Percentiles rank a stretch among this genome's conserved stretches.
Conservation (phyloP, 2,329 filamentous ascomycete species). For the Monascus ruber region DNA sequence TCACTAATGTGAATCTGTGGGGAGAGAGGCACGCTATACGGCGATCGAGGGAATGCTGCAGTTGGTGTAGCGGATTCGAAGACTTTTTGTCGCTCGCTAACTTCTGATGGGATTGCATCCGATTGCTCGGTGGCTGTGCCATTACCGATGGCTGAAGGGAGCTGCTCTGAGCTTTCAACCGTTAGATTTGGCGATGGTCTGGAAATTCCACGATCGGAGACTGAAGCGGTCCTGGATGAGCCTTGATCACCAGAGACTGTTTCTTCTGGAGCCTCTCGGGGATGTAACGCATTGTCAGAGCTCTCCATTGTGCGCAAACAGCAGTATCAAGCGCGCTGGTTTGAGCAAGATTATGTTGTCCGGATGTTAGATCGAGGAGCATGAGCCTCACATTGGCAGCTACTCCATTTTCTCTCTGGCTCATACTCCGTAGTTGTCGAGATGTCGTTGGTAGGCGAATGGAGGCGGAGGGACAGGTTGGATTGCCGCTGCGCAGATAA, state of each 20-base stretch:
- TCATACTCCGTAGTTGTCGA: too few relatives aligned
- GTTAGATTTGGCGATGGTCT: conserved; percentile 5
- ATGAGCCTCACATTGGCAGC: conserved; percentile 1
- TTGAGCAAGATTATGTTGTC: not conserved
- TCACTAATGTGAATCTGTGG: conserved; percentile 19
- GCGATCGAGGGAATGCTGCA: not conserved
- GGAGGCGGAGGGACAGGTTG: too few relatives aligned
- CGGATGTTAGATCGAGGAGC: conserved; percentile 6
- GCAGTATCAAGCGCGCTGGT: not conserved
- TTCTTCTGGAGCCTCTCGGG: conserved; percentile 14
- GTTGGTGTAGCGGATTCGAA: not conserved
- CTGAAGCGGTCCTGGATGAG: conserved; percentile 10
- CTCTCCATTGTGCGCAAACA: conserved; percentile 21
- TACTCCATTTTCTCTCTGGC: too few relatives aligned
- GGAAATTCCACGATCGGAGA: conserved; percentile 6
- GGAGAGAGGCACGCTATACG: conserved; percentile 21
- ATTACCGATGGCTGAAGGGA: conserved; percentile 5
- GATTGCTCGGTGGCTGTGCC: conserved; percentile 6
- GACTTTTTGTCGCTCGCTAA: conserved; percentile 8
- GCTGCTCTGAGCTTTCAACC: conserved; percentile 4
- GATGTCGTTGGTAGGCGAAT: too few relatives aligned
- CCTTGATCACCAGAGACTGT: conserved; percentile 9
- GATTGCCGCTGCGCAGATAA: too few relatives aligned
- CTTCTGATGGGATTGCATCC: conserved; percentile 4
- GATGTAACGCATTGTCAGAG: conserved; percentile 24